Base-by-base conservation (phyloP, 139 green algal genomes). In the Chlorella sp. region DNA sequence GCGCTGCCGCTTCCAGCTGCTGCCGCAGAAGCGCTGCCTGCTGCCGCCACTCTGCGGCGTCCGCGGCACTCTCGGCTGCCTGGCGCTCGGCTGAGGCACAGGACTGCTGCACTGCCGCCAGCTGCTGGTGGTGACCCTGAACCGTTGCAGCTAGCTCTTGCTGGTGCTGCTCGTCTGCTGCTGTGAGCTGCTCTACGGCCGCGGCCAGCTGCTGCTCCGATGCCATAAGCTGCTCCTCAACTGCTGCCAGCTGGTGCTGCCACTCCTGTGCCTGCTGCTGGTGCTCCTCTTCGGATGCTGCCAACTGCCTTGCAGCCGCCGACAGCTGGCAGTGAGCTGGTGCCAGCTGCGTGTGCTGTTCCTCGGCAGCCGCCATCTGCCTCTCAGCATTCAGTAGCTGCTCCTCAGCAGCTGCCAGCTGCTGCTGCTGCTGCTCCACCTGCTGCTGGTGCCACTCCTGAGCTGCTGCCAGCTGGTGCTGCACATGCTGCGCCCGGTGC, bases 1-100 rank as follows among this genome's bases (percentile, higher is more conserved):
- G 14, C 21, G 42, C 42, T 22, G 39, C 61, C 71, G 68, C 28
- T 40, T 53, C 68, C 68, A 88, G 68, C 85, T 88, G 68, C 48
- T 89, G 85, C 48, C 73, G 71, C 39, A 88, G 71, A n/a, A 89
- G 28, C n/a, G 71, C 84, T 2, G 84, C 84, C 84, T 88, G 84
- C 84, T 88, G 84, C 66, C 71, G 71, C 84, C 84, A 88, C 66
- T 88, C 84, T 9, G 77, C 73, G 30, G 73, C 85, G 3, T 42
- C 26, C 19, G 84, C 64, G 0, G 84, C 84, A 18, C 79, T 85
- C 42, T 85, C 79, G 18, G 42, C 32, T 11, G 79, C 79, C 30
- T 37, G 79, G 42, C 79, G 57, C 48, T 85, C 42, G 18, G 79
- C 42, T 11, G 14, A 34, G 34, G 75, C 75, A 30, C 75, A 48